Conservation (phyloP, 2,329 filamentous ascomycete species). For the Microthyrium microscopicum region DNA sequence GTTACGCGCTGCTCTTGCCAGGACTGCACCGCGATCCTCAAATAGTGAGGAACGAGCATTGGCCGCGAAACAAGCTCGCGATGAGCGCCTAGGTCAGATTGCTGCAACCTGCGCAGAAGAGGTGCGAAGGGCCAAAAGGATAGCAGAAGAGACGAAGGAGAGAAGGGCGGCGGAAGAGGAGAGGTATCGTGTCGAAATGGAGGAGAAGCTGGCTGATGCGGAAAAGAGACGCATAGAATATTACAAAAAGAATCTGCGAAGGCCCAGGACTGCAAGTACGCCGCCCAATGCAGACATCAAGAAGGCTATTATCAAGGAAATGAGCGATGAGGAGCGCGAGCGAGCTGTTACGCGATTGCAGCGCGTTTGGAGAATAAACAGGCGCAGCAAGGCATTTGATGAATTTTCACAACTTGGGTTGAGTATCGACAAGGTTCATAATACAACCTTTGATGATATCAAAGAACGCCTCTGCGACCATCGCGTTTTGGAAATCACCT, state of each 20-base stretch:
- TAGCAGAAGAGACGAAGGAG: conserved; percentile 70
- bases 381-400: conserved; percentile 42
- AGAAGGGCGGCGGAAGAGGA: conserved; percentile 58
- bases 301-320: conserved; percentile 13
- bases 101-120: conserved; percentile 69
- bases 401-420: conserved; percentile 51
- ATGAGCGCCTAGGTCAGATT: conserved; percentile 68
- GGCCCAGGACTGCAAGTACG: conserved; percentile 39
- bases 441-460: conserved; percentile 59
- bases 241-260: conserved; percentile 36
- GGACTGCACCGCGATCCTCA: conserved; percentile 48
- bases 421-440: conserved; percentile 52
- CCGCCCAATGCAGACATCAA: conserved; percentile 29
- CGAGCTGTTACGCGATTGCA: conserved; percentile 51
- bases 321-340: conserved; percentile 33
- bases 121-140: conserved; percentile 63
- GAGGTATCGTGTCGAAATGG: conserved; percentile 56
- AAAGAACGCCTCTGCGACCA: conserved; percentile 50
- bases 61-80: conserved; percentile 60
- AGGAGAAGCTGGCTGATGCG: conserved; percentile 63
- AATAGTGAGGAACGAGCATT: conserved; percentile 60
- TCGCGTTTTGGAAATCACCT: conserved; percentile 47
- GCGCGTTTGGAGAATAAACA: conserved; percentile 48
- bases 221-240: conserved; percentile 48
- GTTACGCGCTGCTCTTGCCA: conserved; percentile 55